Percentiles rank a stretch among this genome's conserved stretches.
Conservation (phyloP, 805 yeast species). For the Candida glaebosa region DNA sequence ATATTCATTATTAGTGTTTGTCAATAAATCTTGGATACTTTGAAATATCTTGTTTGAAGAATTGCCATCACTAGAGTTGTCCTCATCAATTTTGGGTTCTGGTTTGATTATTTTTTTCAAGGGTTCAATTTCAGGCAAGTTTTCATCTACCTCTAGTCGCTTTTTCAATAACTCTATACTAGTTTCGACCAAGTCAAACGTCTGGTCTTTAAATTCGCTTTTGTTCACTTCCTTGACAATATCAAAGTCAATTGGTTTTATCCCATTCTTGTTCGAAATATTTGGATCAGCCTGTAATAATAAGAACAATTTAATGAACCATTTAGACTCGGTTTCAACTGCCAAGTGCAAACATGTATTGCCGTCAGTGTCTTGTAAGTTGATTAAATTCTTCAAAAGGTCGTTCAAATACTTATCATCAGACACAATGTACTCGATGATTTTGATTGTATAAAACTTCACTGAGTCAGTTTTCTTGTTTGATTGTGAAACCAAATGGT, state of each 20-base stretch:
- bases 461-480: conserved; percentile 29
- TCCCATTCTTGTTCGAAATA: conserved; percentile 79
- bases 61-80: conserved; percentile 6
- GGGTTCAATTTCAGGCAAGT: conserved; percentile 12
- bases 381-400: conserved; percentile 22
- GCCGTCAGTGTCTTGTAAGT: conserved; percentile 36
- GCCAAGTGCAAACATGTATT: conserved; percentile 41
- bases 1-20: conserved; percentile 36
- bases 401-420: conserved; percentile 17
- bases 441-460: conserved; percentile 32
- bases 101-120: conserved; percentile 2
- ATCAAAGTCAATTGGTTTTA: conserved; percentile 85
- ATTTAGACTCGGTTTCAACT: conserved; percentile 33
- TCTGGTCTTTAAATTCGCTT: conserved; percentile 17
- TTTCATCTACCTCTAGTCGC: conserved; percentile 15
- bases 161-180: conserved; percentile 31
- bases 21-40: conserved; percentile 36
- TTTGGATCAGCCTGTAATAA: conserved; percentile 48
- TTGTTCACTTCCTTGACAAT: conserved; percentile 43
- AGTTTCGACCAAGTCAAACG: conserved; percentile 33
- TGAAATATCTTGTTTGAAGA: conserved; percentile 32
- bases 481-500: conserved; percentile 65
- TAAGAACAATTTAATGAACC: conserved; percentile 35
- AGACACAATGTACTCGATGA: conserved; percentile 28
- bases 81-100: conserved; percentile 2